phyloP scores from a whole-genome alignment of 768 basidiomycete species.

The Collybia sp. region DNA sequence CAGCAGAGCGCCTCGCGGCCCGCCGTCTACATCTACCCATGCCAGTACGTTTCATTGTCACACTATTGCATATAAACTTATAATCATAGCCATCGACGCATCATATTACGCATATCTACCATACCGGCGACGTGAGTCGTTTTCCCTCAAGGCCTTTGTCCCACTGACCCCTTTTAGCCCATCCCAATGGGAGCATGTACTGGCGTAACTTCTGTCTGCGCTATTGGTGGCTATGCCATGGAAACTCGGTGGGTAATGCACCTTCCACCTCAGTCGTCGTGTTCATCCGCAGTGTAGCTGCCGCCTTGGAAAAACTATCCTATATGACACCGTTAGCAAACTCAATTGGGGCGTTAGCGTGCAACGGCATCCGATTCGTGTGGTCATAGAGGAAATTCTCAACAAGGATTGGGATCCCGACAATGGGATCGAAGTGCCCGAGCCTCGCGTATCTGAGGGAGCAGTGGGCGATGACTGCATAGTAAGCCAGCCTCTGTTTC shows the following conservation, averaged over 20 bases:
- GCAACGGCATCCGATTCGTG: conserved; percentile 65
- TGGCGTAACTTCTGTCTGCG: conserved; percentile 52
- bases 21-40: conserved; percentile 80
- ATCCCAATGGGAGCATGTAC: conserved; percentile 84
- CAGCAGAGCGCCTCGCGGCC: conserved; percentile 68
- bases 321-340: conserved; percentile 83
- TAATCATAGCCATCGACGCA: conserved; percentile 56
- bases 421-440: conserved; percentile 36
- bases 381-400: conserved; percentile 53
- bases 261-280: background rate
- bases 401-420: conserved; percentile 31
- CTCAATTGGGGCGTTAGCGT: conserved; percentile 77
- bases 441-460: conserved; percentile 11
- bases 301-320: conserved; percentile 77
- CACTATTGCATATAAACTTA: background rate
- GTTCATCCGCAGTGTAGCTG: conserved; percentile 41
- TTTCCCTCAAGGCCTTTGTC: background rate
- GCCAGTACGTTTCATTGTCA: conserved; percentile 47
- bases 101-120: conserved; percentile 84
- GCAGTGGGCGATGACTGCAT: conserved; percentile 61
- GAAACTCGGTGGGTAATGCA: conserved; percentile 48
- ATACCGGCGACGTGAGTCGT: conserved; percentile 71
- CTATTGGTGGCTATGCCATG: conserved; percentile 72
- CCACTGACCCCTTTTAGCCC: conserved; percentile 38
- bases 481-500: conserved; percentile 32